Percentiles rank a stretch among this genome's conserved stretches.
Evolutionary conservation across 2,329 filamentous ascomycete species (phyloP).

Genomic region (Sporothrix protearum): DNA sequence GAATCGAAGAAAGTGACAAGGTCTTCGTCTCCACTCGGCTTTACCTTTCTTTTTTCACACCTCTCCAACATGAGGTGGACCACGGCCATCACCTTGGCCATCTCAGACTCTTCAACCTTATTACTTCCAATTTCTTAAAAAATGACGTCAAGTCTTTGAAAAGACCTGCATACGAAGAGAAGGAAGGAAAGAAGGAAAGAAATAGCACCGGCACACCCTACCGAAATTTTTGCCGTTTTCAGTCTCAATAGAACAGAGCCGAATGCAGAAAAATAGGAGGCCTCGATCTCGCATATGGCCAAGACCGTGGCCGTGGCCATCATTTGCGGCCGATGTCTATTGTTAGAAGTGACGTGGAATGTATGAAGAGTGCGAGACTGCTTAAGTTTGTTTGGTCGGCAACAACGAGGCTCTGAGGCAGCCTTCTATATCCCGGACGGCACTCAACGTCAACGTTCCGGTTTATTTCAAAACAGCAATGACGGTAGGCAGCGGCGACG

Average conservation of each 20-base stretch:
- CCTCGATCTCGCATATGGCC: not conserved
- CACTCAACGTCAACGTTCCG: not conserved
- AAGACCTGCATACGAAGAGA: not conserved
- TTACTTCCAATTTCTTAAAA: not conserved
- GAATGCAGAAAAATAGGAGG: not conserved
- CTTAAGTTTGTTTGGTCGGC: not conserved
- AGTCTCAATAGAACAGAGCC: not conserved
- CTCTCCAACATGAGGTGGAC: not conserved
- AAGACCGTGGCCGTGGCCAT: not conserved
- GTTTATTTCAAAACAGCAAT: not conserved
- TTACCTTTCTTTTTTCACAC: not conserved
- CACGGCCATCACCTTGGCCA: not conserved
- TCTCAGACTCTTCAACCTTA: constrained; percentile 4
- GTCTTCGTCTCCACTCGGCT: not conserved
- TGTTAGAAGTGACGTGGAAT: constrained; percentile 1
- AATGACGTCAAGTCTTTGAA: not conserved
- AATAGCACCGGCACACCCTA: not conserved
- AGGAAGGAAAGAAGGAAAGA: not conserved
- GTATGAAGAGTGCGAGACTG: not conserved
- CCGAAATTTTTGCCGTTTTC: not conserved
- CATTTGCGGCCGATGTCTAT: not conserved
- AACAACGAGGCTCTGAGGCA: not conserved
- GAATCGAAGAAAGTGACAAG: not conserved
- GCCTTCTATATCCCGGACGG: not conserved
- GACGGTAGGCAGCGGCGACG: not conserved